Conservation (phyloP, 495 filamentous ascomycete genomes). For the Neurospora sp. region DNA sequence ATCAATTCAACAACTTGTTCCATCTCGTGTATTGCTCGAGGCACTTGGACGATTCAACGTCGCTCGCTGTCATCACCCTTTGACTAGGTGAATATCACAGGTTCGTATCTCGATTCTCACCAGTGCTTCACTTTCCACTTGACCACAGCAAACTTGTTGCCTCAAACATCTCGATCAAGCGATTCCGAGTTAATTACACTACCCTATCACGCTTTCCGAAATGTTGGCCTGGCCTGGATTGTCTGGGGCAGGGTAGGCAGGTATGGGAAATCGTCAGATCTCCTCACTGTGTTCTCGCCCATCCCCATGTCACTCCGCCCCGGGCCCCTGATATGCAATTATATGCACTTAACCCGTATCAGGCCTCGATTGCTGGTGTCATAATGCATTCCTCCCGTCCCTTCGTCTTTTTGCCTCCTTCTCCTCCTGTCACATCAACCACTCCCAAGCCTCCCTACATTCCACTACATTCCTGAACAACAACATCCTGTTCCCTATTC, state of each 20-base stretch:
- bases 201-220: not conserved
- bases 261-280: not conserved
- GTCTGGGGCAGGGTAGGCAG: not conserved
- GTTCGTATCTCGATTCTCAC: not conserved
- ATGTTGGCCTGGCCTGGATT: not conserved
- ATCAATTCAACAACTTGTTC: not conserved
- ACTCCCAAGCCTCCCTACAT: not conserved
- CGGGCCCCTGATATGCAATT: not conserved
- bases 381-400: not conserved
- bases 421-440: not conserved
- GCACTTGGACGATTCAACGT: not conserved
- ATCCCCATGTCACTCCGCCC: not conserved
- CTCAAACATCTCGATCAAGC: not conserved
- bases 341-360: not conserved
- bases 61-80: not conserved
- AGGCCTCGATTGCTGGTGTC: not conserved
- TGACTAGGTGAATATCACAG: not conserved
- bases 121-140: not conserved
- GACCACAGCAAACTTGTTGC: not conserved
- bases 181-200: too few relatives aligned
- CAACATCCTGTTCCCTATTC: not conserved
- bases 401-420: not conserved
- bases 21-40: not conserved
- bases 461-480: not conserved
- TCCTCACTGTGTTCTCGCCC: not conserved